Evolutionary conservation across 257 asterid species (phyloP).

Genomic region (Anisodus tanguticus): DNA sequence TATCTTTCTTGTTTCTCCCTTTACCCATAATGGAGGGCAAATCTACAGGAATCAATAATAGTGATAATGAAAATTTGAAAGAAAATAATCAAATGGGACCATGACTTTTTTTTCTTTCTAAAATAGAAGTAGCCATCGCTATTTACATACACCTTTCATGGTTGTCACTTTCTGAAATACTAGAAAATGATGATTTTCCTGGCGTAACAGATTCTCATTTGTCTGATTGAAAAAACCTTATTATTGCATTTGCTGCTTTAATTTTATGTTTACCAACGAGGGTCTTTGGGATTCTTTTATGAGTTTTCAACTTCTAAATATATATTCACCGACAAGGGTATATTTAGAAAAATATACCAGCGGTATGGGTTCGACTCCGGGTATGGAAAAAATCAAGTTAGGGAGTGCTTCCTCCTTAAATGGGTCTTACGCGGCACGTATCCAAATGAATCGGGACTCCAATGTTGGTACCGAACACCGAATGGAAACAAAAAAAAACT

Average conservation of each 20-base stretch:
- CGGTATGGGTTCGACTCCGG: no score
- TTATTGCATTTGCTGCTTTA: not conserved
- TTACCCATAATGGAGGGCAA: not conserved
- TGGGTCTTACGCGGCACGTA: no score
- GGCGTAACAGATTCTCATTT: not conserved
- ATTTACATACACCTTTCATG: slow-evolving; percentile 24
- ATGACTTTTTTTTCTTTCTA: not conserved
- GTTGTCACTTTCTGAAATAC: slow-evolving; percentile 26
- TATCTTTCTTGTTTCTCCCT: not conserved
- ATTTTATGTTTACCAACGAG: slow-evolving; percentile 3
- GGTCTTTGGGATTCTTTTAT: not conserved
- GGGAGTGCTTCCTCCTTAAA: no score
- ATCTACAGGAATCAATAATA: not conserved
- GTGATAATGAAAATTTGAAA: not conserved
- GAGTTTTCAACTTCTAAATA: slow-evolving; percentile 15
- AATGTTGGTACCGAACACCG: no score
- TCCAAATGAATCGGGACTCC: no score
- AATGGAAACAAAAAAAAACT: no score
- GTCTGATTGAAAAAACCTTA: not conserved
- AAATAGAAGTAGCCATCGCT: slow-evolving; percentile 17
- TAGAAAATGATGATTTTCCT: slow-evolving; percentile 20
- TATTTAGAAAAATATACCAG: no score
- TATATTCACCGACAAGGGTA: no score
- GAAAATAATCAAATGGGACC: slow-evolving; percentile 23
- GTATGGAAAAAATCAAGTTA: no score